phyloP scores from a whole-genome alignment of 352 stramenopile genomes.

The Phytophthora constricta region DNA sequence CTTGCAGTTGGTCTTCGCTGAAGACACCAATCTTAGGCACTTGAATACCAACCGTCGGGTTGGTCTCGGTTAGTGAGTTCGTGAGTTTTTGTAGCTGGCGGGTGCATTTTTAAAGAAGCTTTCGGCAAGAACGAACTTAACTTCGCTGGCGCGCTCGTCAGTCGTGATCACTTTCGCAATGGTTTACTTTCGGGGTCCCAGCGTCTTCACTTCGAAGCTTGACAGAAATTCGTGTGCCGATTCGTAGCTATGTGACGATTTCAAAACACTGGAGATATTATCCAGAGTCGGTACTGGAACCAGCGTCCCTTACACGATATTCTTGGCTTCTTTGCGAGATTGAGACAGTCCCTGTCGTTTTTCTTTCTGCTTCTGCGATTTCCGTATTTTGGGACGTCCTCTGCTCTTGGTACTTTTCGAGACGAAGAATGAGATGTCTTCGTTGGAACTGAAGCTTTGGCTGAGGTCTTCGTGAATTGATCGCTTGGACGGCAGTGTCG shows the following conservation, averaged over 20 bases:
- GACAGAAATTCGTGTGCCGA: background rate
- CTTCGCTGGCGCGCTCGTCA: background rate
- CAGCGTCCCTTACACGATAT: slow-evolving; percentile 3
- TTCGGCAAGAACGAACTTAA: background rate
- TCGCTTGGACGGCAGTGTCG: background rate
- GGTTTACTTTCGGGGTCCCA: background rate
- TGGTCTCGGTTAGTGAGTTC: no score
- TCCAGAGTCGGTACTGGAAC: background rate
- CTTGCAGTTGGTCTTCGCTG: no score
- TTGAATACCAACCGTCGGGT: no score
- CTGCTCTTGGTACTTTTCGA: slow-evolving; percentile 2
- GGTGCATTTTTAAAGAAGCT: background rate
- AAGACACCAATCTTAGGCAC: no score
- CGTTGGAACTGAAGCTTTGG: background rate
- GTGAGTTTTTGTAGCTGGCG: no score
- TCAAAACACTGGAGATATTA: background rate
- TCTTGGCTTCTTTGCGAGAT: background rate
- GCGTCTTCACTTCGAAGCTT: background rate
- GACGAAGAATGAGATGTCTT: background rate
- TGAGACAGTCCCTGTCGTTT: background rate
- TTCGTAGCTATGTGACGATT: slow-evolving; percentile 2
- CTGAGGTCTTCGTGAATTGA: background rate
- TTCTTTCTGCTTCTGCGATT: background rate
- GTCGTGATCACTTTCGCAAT: background rate
- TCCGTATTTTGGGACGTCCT: background rate